Evolutionary conservation across 768 basidiomycete species (phyloP).

Genomic region (Pilatotrama ljubarskyi): DNA sequence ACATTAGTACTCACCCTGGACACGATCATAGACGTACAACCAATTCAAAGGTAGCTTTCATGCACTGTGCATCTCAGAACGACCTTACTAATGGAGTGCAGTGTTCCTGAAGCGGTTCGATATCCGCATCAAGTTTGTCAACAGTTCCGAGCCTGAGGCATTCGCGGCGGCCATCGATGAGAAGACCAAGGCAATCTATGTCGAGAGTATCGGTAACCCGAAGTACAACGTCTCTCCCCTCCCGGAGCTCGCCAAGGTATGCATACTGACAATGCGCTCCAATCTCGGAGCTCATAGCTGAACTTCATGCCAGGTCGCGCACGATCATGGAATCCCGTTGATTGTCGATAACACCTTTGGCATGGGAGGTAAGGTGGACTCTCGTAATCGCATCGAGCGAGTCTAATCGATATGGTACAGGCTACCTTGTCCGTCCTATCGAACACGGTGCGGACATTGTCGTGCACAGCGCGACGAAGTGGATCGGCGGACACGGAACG

Average conservation of each 20-base stretch:
- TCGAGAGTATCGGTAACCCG: slow-evolving; percentile 82
- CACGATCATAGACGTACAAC: slow-evolving; percentile 52
- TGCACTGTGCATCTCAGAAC: not conserved
- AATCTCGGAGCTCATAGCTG: too few relatives aligned
- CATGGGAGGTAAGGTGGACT: slow-evolving; percentile 48
- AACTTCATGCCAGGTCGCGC: too few relatives aligned
- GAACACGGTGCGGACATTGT: slow-evolving; percentile 78
- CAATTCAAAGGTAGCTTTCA: slow-evolving; percentile 59
- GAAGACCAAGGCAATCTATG: slow-evolving; percentile 73
- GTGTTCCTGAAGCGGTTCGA: slow-evolving; percentile 70
- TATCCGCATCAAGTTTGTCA: slow-evolving; percentile 65
- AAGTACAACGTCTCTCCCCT: slow-evolving; percentile 69
- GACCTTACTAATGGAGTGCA: slow-evolving; percentile 22
- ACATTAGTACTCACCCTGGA: not conserved
- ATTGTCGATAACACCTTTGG: slow-evolving; percentile 84
- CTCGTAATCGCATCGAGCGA: not conserved
- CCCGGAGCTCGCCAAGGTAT: slow-evolving; percentile 69
- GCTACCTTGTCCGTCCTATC: slow-evolving; percentile 69
- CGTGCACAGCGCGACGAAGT: slow-evolving; percentile 81
- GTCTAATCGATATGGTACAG: slow-evolving; percentile 7
- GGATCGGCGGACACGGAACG: slow-evolving; percentile 82
- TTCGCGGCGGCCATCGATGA: slow-evolving; percentile 73
- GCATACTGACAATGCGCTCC: too few relatives aligned
- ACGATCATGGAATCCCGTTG: slow-evolving; percentile 68
- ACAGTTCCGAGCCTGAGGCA: slow-evolving; percentile 51